These are phyloP conservation scores for Phaeosphaeriaceae sp. DNA, from an alignment of 2,329 filamentous ascomycete genomes.

Conservation along the genomic window DNA sequence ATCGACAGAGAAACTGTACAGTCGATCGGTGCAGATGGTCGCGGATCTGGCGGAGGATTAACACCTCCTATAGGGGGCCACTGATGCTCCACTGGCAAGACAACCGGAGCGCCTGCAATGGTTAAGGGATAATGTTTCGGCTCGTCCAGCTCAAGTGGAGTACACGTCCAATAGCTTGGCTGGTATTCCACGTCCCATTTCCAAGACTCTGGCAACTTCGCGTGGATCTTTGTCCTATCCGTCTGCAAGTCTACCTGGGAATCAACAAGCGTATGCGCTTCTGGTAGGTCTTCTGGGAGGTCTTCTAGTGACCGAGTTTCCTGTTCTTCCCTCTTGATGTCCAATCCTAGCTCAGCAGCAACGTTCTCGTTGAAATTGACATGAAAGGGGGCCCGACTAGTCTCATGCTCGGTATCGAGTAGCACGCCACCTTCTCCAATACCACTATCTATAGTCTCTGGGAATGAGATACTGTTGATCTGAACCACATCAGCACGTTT, in stretches of 20 bases:
- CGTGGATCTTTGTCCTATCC: not conserved
- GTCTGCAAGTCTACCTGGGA: not conserved
- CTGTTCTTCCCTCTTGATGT: not conserved
- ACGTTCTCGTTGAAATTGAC: too few species aligned
- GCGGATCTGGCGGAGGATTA: conserved; percentile 22
- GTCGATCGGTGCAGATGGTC: conserved; percentile 17
- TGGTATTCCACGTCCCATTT: conserved; percentile 17
- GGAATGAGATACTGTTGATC: too few species aligned
- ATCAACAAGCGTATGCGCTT: not conserved
- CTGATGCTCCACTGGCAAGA: conserved; percentile 23
- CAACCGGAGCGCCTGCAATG: conserved; percentile 18
- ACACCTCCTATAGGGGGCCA: conserved; percentile 26
- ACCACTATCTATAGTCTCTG: too few species aligned
- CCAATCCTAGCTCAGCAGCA: too few species aligned
- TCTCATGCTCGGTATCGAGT: too few species aligned
- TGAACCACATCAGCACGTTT: too few species aligned
- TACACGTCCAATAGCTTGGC: conserved; percentile 21
- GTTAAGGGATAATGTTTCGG: conserved; percentile 19
- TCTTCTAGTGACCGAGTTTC: not conserved
- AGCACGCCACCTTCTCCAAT: not conserved
- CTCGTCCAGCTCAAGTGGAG: conserved; percentile 9
- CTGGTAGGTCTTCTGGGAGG: not conserved
- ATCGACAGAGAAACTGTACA: conserved; percentile 7
- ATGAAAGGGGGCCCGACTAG: too few species aligned
- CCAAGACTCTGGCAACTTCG: conserved; percentile 1